Evolutionary conservation across 176 grass and related monocot species (phyloP), one percentile per base, ranked within the genome.

Genomic region (Alloteropsis semialata): DNA sequence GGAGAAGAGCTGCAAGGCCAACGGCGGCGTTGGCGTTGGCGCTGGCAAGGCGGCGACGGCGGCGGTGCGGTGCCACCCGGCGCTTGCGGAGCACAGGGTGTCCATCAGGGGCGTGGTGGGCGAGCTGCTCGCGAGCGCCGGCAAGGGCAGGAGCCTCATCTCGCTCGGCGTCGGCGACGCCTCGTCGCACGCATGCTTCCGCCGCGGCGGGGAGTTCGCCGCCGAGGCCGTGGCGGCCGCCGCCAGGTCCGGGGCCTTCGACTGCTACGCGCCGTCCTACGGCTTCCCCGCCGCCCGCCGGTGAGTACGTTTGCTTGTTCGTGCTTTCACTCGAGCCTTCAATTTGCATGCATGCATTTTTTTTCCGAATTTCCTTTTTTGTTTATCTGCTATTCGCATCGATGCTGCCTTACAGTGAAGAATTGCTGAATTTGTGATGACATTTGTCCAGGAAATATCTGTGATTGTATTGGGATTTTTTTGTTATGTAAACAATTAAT

Each of bases 121-220:
- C 10, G 79, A 95, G 73, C 82, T 98, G 43, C 74, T 95, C 5
- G 15, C 24, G 8, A 17, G 12, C 19, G 72, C 74, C 15, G 76
- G 58, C 58, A 22, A 0, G 61, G 22, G 14, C 13, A 93, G 54
- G 82, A 16, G 46, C 65, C 89, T 98, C 60, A 82, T 98, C 46
- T 95, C 92, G 10, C 87, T 98, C 65, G 96, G 96, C 65, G 89
- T 98, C 49, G 96, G 96, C 12, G 96, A 98, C 86, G 92, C 96
- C 13, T 80, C 96, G 3, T 33, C 76, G 12, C 90, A 91, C 84
- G 79, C 76, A 0, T 98, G 93, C 84, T 98, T 98, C 83, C 89
- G 87, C 17, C 62, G 65, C 25, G 91, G 93, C 22, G 76, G 84
- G 1, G 88, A 87, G 75, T 92, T 95, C 42, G 72, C 87, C 5